Percentiles rank a stretch among this genome's conserved stretches.
Evolutionary conservation across 192 early-diverging fungal species (phyloP).

Genomic region (Umbelopsis sp.): DNA sequence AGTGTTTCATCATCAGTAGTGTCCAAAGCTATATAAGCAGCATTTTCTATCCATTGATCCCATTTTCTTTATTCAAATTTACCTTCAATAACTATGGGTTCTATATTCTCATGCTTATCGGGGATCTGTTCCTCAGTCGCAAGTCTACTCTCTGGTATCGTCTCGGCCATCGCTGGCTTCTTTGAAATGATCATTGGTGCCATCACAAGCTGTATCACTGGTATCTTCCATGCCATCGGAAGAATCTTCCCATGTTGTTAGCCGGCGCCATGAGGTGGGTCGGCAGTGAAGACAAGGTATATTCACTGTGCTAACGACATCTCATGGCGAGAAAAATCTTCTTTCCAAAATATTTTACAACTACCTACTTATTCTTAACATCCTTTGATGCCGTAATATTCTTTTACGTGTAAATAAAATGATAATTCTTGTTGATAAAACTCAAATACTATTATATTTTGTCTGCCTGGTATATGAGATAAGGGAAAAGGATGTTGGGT

Average conservation of each 20-base stretch:
- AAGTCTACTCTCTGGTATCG: slow-evolving; percentile 26
- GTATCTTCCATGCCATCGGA: slow-evolving; percentile 33
- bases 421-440: slow-evolving; percentile 11
- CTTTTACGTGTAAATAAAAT: slow-evolving; percentile 12
- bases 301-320: background rate
- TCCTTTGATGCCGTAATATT: slow-evolving; percentile 1
- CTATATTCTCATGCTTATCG: slow-evolving; percentile 25
- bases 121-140: slow-evolving; percentile 29
- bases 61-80: background rate
- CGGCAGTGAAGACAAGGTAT: slow-evolving; percentile 12
- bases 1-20: slow-evolving; percentile 11
- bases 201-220: slow-evolving; percentile 29
- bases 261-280: slow-evolving; percentile 12
- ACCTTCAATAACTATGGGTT: slow-evolving; percentile 28
- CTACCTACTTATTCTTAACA: background rate
- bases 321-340: background rate
- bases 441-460: background rate
- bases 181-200: slow-evolving; percentile 27
- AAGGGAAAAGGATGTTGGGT: too few relatives aligned
- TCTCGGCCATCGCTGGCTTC: slow-evolving; percentile 29
- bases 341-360: background rate
- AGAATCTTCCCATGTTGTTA: slow-evolving; percentile 11
- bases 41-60: background rate
- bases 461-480: too few relatives aligned
- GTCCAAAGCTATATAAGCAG: background rate